These are phyloP conservation scores for Erucastrum elatum DNA, from an alignment of 345 rosid species.

Conservation along the genomic window DNA sequence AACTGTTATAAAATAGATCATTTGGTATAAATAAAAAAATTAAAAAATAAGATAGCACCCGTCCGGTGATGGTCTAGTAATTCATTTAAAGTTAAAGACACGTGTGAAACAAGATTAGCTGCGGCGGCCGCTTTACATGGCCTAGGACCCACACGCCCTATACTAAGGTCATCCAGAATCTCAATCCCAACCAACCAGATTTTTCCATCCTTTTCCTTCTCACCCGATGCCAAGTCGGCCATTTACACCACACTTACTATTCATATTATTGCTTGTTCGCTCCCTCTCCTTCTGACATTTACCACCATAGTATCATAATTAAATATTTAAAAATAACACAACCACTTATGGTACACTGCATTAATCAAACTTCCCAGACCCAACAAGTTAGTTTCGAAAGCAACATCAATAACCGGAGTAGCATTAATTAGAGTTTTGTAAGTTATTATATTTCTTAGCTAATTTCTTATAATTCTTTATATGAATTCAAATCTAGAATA, in stretches of 20 bases:
- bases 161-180: constrained; percentile 48
- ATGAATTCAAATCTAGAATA: too few species aligned
- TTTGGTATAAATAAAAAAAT: too few species aligned
- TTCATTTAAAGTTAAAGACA: constrained; percentile 20
- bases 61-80: too few species aligned
- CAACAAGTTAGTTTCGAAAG: constrained; percentile 9
- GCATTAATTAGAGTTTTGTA: background rate
- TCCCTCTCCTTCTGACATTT: background rate
- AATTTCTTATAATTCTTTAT: too few species aligned
- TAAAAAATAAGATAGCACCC: too few species aligned
- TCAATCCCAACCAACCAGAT: constrained; percentile 43
- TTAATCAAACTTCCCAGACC: background rate
- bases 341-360: background rate
- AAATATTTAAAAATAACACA: background rate
- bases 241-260: constrained; percentile 12
- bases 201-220: constrained; percentile 28
- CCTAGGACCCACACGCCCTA: constrained; percentile 46
- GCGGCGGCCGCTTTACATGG: constrained; percentile 56
- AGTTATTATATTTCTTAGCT: background rate
- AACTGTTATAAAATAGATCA: too few species aligned
- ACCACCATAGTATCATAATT: background rate
- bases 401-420: background rate
- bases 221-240: constrained; percentile 28
- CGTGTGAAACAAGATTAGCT: constrained; percentile 53
- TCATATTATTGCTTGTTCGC: background rate